phyloP scores from a whole-genome alignment of 495 filamentous ascomycete species.

The Hypoxylon subgilvum region DNA sequence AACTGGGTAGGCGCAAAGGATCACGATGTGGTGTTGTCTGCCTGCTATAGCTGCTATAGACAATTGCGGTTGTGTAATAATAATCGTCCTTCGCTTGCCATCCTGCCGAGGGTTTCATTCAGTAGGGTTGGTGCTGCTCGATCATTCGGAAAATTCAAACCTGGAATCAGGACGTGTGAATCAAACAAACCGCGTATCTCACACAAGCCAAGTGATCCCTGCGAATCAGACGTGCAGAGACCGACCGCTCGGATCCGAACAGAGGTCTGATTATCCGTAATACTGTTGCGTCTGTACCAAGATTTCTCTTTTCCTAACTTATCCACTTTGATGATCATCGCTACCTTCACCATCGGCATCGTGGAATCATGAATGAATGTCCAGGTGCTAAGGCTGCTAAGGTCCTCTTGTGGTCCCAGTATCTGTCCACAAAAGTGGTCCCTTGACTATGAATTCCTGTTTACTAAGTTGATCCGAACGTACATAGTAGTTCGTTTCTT shows the following conservation, averaged over 20 bases:
- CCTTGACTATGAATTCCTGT: slow-evolving; percentile 15
- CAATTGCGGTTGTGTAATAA: slow-evolving; percentile 33
- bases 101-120: slow-evolving; percentile 6
- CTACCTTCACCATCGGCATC: slow-evolving; percentile 22
- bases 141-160: slow-evolving; percentile 39
- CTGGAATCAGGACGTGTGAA: slow-evolving; percentile 33
- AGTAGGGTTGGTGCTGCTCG: neutral
- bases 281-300: slow-evolving; percentile 31
- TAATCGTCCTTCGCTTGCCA: slow-evolving; percentile 14
- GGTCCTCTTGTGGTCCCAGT: slow-evolving; percentile 32
- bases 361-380: too few relatives aligned
- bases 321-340: slow-evolving; percentile 29
- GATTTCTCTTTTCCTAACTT: slow-evolving; percentile 17
- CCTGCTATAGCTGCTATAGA: neutral
- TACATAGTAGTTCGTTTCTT: slow-evolving; percentile 23
- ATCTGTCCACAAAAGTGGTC: slow-evolving; percentile 37
- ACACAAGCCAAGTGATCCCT: slow-evolving; percentile 20
- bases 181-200: slow-evolving; percentile 31
- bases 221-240: slow-evolving; percentile 36
- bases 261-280: too few relatives aligned
- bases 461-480: slow-evolving; percentile 21
- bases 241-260: slow-evolving; percentile 38
- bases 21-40: too few relatives aligned
- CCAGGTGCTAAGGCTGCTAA: slow-evolving; percentile 19
- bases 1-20: too few relatives aligned